Percentiles rank a stretch among this genome's conserved stretches.
phyloP scores from a whole-genome alignment of 2,329 filamentous ascomycete genomes.

The Apiospora phragmitis region DNA sequence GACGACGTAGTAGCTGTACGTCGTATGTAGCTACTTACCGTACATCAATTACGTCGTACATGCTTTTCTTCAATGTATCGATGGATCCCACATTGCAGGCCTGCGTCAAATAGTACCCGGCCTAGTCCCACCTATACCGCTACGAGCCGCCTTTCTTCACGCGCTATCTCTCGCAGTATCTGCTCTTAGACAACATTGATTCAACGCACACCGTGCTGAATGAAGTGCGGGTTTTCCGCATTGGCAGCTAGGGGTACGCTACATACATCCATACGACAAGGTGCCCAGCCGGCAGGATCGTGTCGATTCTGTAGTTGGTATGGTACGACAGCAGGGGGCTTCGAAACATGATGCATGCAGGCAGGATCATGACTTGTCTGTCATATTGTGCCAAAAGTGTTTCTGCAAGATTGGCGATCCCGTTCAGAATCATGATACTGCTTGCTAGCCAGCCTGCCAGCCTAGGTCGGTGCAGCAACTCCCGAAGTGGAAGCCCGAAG shows the following conservation, averaged over 20 bases:
- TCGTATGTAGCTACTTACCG: not conserved
- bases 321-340: not conserved
- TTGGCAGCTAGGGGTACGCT: not conserved
- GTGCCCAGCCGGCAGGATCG: not conserved
- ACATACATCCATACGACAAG: not conserved
- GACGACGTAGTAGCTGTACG: not conserved
- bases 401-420: conserved; percentile 3
- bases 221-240: not conserved
- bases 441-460: too few relatives aligned
- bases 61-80: not conserved
- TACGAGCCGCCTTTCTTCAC: not conserved
- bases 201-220: not conserved
- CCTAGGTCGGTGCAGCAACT: not conserved
- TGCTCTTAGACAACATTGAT: not conserved
- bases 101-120: conserved; percentile 4
- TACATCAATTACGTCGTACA: not conserved
- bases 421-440: not conserved
- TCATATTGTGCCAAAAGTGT: conserved; percentile 4
- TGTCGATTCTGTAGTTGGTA: not conserved
- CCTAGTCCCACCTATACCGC: conserved; percentile 2
- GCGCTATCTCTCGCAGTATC: conserved; percentile 3
- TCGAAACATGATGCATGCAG: not conserved
- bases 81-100: not conserved
- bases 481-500: not conserved
- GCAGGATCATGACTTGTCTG: not conserved